These are phyloP conservation scores for Fusarium hainanense DNA, from an alignment of 2,329 filamentous ascomycete genomes.

Conservation along the genomic window DNA sequence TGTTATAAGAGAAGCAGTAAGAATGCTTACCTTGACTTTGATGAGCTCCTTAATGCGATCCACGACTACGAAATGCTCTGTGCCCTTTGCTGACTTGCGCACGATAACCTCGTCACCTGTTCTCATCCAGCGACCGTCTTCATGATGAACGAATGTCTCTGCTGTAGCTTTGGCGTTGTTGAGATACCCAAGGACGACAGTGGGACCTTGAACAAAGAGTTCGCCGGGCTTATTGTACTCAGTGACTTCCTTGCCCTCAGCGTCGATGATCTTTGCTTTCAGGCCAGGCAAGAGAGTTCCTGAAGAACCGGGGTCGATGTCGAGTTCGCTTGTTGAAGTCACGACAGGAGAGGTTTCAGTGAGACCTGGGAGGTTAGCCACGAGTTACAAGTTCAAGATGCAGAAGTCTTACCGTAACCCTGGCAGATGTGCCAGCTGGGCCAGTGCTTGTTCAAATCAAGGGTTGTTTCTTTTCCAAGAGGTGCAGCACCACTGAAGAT, in stretches of 20 bases:
- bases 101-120: constrained; percentile 88
- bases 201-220: constrained; percentile 80
- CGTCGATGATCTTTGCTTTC: constrained; percentile 71
- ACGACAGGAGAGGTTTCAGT: constrained; percentile 80
- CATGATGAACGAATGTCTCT: constrained; percentile 77
- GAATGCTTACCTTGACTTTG: constrained; percentile 74
- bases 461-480: constrained; percentile 74
- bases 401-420: constrained; percentile 69
- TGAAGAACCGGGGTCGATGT: constrained; percentile 75
- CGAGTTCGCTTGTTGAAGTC: constrained; percentile 64
- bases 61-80: constrained; percentile 86
- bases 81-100: constrained; percentile 69
- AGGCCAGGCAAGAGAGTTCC: constrained; percentile 73
- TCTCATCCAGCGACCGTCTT: constrained; percentile 79
- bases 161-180: constrained; percentile 85
- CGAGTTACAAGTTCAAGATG: accelerated
- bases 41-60: constrained; percentile 80
- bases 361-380: constrained; percentile 60
- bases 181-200: constrained; percentile 83
- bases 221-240: constrained; percentile 81
- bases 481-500: constrained; percentile 82
- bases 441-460: constrained; percentile 69
- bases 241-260: constrained; percentile 75
- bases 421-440: constrained; percentile 75
- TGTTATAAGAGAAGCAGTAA: accelerated